Conservation (phyloP, 2,329 filamentous ascomycete species). For the Trichophyton simii region DNA sequence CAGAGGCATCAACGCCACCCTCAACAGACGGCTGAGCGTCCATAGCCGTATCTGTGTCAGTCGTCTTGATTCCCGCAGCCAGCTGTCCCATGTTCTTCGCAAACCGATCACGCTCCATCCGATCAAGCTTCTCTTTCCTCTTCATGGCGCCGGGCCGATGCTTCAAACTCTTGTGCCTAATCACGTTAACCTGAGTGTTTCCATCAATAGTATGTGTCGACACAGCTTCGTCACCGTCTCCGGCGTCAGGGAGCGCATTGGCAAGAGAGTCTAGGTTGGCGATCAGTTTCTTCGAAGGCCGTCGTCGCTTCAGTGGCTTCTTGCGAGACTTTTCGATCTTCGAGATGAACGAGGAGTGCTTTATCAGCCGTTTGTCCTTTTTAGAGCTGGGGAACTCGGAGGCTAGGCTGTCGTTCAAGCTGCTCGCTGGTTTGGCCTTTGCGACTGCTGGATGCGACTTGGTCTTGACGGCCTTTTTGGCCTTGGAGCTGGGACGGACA, state of each 20-base stretch:
- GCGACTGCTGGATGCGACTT: conserved; percentile 12
- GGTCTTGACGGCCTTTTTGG: conserved; percentile 12
- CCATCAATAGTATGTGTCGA: conserved; percentile 26
- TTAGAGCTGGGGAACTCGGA: conserved; percentile 57
- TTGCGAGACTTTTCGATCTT: conserved; percentile 54
- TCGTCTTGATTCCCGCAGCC: conserved; percentile 29
- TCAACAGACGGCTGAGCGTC: background rate
- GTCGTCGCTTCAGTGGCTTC: conserved; percentile 50
- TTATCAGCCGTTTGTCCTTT: conserved; percentile 69
- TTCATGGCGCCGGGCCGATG: conserved; percentile 68
- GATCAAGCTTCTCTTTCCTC: conserved; percentile 67
- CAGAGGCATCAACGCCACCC: conserved; percentile 8
- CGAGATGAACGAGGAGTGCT: conserved; percentile 66
- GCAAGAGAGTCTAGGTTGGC: conserved; percentile 63
- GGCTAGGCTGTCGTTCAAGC: conserved; percentile 8
- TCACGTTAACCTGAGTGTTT: conserved; percentile 49
- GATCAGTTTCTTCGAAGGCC: conserved; percentile 65
- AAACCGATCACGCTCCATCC: conserved; percentile 71
- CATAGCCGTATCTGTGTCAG: conserved; percentile 4
- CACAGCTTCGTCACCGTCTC: conserved; percentile 37
- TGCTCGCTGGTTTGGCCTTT: conserved; percentile 12
- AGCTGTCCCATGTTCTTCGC: conserved; percentile 69
- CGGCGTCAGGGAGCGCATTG: conserved; percentile 60
- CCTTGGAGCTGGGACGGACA: conserved; percentile 15
- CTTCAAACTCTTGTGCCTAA: conserved; percentile 62